Evolutionary conservation across 495 filamentous ascomycete genomes (phyloP).

Genomic region (Tuber borchii): DNA sequence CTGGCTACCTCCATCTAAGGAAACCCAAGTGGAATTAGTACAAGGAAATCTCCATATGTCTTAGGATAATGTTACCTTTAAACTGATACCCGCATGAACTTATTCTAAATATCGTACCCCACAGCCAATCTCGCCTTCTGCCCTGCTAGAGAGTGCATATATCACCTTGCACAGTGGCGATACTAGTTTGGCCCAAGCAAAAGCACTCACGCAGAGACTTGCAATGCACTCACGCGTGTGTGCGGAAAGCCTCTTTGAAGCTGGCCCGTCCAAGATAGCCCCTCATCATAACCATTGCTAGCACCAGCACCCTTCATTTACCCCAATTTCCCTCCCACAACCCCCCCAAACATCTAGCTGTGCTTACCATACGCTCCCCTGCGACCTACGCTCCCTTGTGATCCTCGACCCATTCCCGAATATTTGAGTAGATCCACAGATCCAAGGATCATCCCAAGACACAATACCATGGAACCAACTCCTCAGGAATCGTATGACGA

Average conservation of each 20-base stretch:
- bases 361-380: not conserved
- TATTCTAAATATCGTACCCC: conserved; percentile 1
- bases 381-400: not conserved
- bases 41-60: not conserved
- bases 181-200: not conserved
- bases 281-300: not conserved
- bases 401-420: not conserved
- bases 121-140: not conserved
- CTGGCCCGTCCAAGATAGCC: not conserved
- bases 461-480: not conserved
- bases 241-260: not conserved
- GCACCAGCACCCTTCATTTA: conserved; percentile 2
- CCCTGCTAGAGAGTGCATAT: not conserved
- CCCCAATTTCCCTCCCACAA: not conserved
- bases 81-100: not conserved
- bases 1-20: not conserved
- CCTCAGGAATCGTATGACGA: not conserved
- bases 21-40: not conserved
- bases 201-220: not conserved
- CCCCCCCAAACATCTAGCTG: not conserved
- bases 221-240: not conserved
- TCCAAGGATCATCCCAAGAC: not conserved
- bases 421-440: not conserved
- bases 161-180: not conserved
- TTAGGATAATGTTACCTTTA: not conserved